Base-by-base conservation (phyloP, 1,284 basidiomycete species). In the Stygiomarasmius scandens region DNA sequence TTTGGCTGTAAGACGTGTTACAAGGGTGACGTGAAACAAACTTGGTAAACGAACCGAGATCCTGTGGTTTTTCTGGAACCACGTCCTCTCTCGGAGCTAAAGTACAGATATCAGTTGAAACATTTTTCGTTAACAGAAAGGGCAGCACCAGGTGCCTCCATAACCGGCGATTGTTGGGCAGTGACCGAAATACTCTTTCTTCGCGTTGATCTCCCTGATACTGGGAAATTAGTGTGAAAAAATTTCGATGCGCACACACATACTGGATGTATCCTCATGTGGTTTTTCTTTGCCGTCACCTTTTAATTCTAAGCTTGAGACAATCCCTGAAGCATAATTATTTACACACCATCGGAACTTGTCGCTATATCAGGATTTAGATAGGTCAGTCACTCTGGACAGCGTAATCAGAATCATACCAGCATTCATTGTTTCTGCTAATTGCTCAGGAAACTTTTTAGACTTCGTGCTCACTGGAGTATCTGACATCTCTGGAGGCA, bases 1-100 rank as follows among this genome's bases (percentile, higher is more conserved):
- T 52, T 52, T 52, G n/a, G 23, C 55, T 57, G 50, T 1, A 16
- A 10, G 45, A n/a, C 45, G 22, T 44, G 43, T 23, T 49, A 19
- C 12, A 22, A 49, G 2, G n/a, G 3, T 23, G 12, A 29, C 11
- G 25, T 19, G 14, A 32, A 27, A 32, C 16, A 22, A n/a, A 19
- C 19, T 8, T 24, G n/a, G 24, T 5, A 29, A 24, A 32, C 48
- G 25, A 41, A 41, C 38, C 38, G n/a, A 16, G 8, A 9, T 41
- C 38, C n/a, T n/a, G 8, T 8, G 38, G 14, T 4, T 4, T 16
- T 41, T 41, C 38, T 9, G 38, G 4, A n/a, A 16, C 16, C 16
- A 16, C 16, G 8, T 41, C n/a, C 14, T 19, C 16, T 41, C 14
- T 41, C 8, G 32, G 8, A 34, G 8, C 32, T 14, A 14, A 34